A percentile compares a stretch with the other conserved stretches of the same genome.
phyloP scores from a whole-genome alignment of 768 basidiomycete genomes.

The Pilatotrama ljubarskyi region DNA sequence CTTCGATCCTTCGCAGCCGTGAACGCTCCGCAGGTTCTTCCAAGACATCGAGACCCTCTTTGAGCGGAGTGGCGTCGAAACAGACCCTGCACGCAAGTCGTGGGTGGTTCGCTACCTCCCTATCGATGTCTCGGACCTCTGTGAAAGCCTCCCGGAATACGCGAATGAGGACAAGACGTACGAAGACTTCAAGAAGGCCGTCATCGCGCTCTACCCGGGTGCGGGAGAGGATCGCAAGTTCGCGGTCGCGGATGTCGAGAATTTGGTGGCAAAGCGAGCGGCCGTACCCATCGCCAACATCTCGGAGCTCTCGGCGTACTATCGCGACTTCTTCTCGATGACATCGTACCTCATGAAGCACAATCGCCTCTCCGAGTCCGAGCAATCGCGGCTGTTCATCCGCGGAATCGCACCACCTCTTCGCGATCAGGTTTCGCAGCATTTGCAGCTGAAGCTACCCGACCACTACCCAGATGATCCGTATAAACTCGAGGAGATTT shows the following conservation, averaged over 20 bases:
- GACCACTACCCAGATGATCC: constrained; percentile 31
- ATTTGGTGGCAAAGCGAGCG: constrained; percentile 23
- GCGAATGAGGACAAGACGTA: constrained; percentile 17
- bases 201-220: constrained; percentile 29
- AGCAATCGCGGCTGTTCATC: constrained; percentile 26
- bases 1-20: constrained; percentile 1
- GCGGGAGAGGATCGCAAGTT: constrained; percentile 19
- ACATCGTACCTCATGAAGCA: constrained; percentile 24
- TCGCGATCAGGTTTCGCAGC: background rate
- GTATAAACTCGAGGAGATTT: constrained; percentile 23
- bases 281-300: constrained; percentile 1
- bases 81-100: background rate
- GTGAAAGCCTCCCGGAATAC: constrained; percentile 21
- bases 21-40: constrained; percentile 7
- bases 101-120: background rate
- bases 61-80: background rate
- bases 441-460: constrained; percentile 28
- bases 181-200: constrained; percentile 24
- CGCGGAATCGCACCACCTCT: constrained; percentile 15
- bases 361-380: constrained; percentile 18
- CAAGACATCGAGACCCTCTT: constrained; percentile 6
- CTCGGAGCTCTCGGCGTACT: constrained; percentile 17
- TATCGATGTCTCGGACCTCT: constrained; percentile 2
- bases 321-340: constrained; percentile 26
- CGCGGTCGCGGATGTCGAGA: constrained; percentile 27